A percentile compares a stretch with the other conserved stretches of the same genome.
Conservation (phyloP, 768 basidiomycete genomes). For the Boletus speciosus region DNA sequence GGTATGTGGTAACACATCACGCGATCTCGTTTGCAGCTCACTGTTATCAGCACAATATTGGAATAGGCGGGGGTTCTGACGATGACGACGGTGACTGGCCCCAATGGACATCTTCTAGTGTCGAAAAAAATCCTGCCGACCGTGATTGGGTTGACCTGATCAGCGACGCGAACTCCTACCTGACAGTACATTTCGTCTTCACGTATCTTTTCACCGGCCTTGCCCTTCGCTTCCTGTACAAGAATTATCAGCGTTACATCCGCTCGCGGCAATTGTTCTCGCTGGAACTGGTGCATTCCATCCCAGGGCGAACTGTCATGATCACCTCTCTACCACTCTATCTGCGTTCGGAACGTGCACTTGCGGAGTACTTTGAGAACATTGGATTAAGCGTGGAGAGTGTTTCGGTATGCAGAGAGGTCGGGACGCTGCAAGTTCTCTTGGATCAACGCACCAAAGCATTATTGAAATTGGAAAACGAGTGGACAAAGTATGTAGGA, state of each 20-base stretch:
- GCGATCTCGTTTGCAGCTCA: constrained; percentile 1
- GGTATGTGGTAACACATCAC: constrained; percentile 42
- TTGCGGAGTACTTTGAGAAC: constrained; percentile 93
- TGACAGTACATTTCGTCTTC: constrained; percentile 86
- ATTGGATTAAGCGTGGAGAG: constrained; percentile 88
- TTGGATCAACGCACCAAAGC: constrained; percentile 81
- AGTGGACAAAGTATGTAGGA: constrained; percentile 90
- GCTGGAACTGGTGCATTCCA: constrained; percentile 90
- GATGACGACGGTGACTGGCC: constrained; percentile 49
- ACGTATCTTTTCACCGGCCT: constrained; percentile 91
- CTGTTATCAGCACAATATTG: constrained; percentile 61
- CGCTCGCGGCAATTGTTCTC: constrained; percentile 91
- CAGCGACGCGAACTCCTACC: constrained; percentile 85
- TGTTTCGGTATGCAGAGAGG: constrained; percentile 83
- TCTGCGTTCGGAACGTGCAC: constrained; percentile 75
- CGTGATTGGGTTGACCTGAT: constrained; percentile 84
- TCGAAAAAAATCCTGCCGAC: constrained; percentile 32
- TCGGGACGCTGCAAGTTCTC: constrained; percentile 65
- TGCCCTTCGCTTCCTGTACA: constrained; percentile 80
- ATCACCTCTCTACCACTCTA: constrained; percentile 82
- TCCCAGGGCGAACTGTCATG: constrained; percentile 90
- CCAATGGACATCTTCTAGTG: constrained; percentile 21
- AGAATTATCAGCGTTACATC: constrained; percentile 86
- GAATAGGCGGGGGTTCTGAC: constrained; percentile 50
- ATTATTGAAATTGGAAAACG: constrained; percentile 71